These are phyloP conservation scores for Neonectria magnoliae DNA, from an alignment of 2,329 filamentous ascomycete species.

Conservation along the genomic window DNA sequence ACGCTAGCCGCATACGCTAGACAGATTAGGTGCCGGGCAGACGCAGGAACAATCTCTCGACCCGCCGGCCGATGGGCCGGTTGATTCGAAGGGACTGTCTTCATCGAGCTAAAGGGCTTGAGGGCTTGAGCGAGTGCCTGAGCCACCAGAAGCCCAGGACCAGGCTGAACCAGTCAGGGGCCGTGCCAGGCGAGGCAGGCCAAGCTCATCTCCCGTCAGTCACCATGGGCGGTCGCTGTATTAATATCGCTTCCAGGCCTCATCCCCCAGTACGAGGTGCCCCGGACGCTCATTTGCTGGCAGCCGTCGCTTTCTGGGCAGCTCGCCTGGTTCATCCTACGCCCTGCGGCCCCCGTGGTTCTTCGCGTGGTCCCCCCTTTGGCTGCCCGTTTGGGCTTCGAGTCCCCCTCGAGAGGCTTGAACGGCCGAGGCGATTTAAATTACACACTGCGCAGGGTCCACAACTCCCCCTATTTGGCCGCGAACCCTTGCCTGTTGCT, in stretches of 20 bases:
- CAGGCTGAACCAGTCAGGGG: neutral
- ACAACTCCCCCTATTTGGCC: conserved; percentile 42
- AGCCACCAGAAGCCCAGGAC: conserved; percentile 10
- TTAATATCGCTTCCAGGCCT: conserved; percentile 40
- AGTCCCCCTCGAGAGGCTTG: conserved; percentile 9
- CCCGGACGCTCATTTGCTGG: conserved; percentile 32
- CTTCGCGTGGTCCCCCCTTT: conserved; percentile 7
- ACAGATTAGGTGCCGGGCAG: conserved; percentile 38
- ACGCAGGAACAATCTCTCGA: conserved; percentile 47
- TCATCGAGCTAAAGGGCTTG: neutral
- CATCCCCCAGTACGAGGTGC: conserved; percentile 16
- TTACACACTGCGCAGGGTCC: conserved; percentile 40
- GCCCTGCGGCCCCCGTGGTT: conserved; percentile 5
- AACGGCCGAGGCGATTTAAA: conserved; percentile 36
- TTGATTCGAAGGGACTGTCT: conserved; percentile 28
- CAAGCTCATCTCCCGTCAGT: conserved; percentile 40
- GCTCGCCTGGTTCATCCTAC: conserved; percentile 17
- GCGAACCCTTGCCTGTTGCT: conserved; percentile 7
- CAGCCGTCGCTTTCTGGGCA: conserved; percentile 17
- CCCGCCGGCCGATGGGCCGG: conserved; percentile 42
- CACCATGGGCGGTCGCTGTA: conserved; percentile 26
- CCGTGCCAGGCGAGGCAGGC: conserved; percentile 4
- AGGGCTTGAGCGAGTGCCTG: neutral
- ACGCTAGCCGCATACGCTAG: conserved; percentile 36
- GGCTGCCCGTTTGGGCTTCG: conserved; percentile 11